Base-by-base conservation (phyloP, 2,329 filamentous ascomycete species). In the Blastomyces parvus region DNA sequence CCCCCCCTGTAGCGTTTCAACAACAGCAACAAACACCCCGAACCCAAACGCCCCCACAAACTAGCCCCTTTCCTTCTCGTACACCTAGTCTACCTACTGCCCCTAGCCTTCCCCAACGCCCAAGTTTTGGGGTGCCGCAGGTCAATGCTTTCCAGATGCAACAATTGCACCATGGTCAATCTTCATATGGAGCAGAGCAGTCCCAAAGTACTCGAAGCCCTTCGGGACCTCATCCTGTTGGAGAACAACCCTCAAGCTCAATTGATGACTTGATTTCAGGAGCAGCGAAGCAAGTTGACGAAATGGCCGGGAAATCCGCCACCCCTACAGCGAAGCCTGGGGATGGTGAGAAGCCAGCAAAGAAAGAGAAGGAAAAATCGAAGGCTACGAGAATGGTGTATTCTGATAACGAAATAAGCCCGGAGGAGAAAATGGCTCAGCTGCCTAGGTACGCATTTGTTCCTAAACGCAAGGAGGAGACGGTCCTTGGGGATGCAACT, bases 351-450 rank as follows among this genome's bases (percentile, higher is more conserved):
- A 88, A 86, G 78, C 85, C 85, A 71, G 76, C 77, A 22, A 88
- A 88, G 81, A 88, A 87, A 75, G 83, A 81, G 66, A 82, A 85
- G 68, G 84, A 81, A 66, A 82, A 85, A 68, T 84, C 82, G 71
- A 88, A 87, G 73, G 80, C 81, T 63, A 83, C 79, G 69, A 80
- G 84, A 73, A 87, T 96, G 83, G 81, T 96, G 38, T 96, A 94
- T 78, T 86, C 86, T 66, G 90, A 95, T 72, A 86, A 88, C 60
- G 87, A 88, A 64, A 79, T 86, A 71, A 94, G 89, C 70, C 89
- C 91, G 1, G 92, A 97, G 79, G 92, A 96, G 82, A 90, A 87
- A 77, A 91, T 96, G 89, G 88, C 90, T 36, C 78, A 80, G 72
- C 79, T 94, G 78, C 81, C 88, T 65, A 87, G 86, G 76, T 96